Evolutionary conservation across 306 rosid genomes (phyloP), one percentile per base, ranked within the genome.

Genomic region (Alnus rubra): DNA sequence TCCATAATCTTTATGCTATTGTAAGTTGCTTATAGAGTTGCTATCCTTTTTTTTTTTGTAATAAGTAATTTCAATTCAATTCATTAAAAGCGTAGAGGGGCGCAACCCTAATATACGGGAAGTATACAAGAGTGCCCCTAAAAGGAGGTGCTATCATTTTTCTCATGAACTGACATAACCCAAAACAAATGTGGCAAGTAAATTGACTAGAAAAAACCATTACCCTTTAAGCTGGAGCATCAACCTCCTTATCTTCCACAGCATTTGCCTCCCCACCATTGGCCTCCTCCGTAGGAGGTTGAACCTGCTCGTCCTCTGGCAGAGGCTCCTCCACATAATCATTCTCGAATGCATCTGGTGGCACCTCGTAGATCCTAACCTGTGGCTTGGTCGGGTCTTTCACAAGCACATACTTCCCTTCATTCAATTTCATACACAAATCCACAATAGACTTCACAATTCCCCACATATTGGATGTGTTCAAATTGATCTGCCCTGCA

Each of bases 381-480:
- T 94, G 97, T 0, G 98, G 98, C 85, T 94, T 94, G 4, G 95
- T 72, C 4, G 97, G 98, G 77, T 94, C 97, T 88, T 94, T 94
- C 62, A 94, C 97, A 37, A 94, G 84, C 33, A 94, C 97, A 78
- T 94, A 94, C 81, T 92, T 92, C 0, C 98, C 98, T 77, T 94
- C 98, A 15, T 90, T 91, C 88, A 92, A 74, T 63, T 94, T 94
- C 98, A 94, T 94, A 82, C 97, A 94, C 90, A 94, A 76, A 80
- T 94, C 98, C 76, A 94, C 98, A 72, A 95, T 90, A n/a, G 98
- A 90, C 82, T 95, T 95, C 23, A 95, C 97, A 85, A 95, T 95
- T 0, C 98, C 98, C 97, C 98, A 95, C 98, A 95, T 94, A 71
- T 93, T 91, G 2, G 86, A 44, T 0, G 94, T 87, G 80, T 92